Percentiles rank a stretch among this genome's conserved stretches.
phyloP scores from a whole-genome alignment of 805 yeast genomes.

The Ogataea zsoltii region DNA sequence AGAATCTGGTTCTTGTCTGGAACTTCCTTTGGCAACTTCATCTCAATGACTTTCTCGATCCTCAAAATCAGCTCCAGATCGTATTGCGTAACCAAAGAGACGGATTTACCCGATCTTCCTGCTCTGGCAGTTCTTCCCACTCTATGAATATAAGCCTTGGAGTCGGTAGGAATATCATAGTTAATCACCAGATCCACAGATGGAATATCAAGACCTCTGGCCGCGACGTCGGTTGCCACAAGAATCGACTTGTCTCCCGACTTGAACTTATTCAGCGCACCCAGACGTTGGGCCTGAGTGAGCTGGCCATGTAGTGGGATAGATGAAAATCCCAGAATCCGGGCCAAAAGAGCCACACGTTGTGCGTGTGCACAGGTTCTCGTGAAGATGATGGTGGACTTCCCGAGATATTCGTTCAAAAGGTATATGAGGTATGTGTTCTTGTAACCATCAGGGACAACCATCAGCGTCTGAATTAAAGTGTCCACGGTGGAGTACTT shows the following conservation, averaged over 20 bases:
- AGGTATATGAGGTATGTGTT: conserved; percentile 84
- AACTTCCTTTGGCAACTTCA: conserved; percentile 80
- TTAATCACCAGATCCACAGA: conserved; percentile 86
- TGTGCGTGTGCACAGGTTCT: conserved; percentile 96
- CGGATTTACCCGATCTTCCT: conserved; percentile 83
- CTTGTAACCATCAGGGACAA: conserved; percentile 89
- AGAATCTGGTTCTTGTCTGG: conserved; percentile 76
- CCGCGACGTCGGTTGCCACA: conserved; percentile 89
- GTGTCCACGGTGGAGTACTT: conserved; percentile 94
- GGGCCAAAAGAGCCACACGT: conserved; percentile 77
- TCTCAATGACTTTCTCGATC: conserved; percentile 83
- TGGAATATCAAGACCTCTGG: conserved; percentile 97
- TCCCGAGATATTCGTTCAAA: conserved; percentile 80
- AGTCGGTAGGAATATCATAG: conserved; percentile 92
- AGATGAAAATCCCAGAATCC: conserved; percentile 82
- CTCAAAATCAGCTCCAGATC: conserved; percentile 86
- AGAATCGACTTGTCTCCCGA: conserved; percentile 67
- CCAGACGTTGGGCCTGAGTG: conserved; percentile 80
- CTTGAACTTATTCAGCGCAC: conserved; percentile 78
- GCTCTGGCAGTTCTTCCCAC: conserved; percentile 99
- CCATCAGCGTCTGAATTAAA: conserved; percentile 83
- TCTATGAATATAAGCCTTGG: conserved; percentile 94
- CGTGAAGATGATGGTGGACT: conserved; percentile 85
- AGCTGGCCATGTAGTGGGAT: conserved; percentile 94
- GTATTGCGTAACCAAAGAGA: conserved; percentile 90